Evolutionary conservation across 2,329 filamentous ascomycete genomes (phyloP), one percentile per base, ranked within the genome.

Genomic region (Alternaria atra): DNA sequence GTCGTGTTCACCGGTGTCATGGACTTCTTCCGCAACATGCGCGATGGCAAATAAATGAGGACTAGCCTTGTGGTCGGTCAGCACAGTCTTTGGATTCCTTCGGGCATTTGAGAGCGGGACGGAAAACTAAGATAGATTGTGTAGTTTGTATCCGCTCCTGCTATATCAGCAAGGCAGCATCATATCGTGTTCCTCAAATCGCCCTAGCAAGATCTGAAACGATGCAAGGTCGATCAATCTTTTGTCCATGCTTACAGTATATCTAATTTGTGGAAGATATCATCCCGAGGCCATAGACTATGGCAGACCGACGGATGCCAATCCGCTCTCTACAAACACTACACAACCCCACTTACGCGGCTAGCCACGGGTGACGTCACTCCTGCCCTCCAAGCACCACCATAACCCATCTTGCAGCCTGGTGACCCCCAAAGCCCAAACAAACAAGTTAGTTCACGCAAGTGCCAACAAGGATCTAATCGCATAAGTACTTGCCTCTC

Each of bases 1-100:
- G 92, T 94, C 55, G 91, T 95, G 51, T 95, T 91, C 82, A 94
- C 91, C n/a, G 89, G 90, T 56, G 89, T 94, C 59, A 93, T 93
- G 88, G 94, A 97, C 79, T 97, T 96, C 80, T 97, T 97, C 89
- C 88, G 92, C 73, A 88, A 87, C 72, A 87, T 88, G 79, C 83
- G 86, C 61, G 82, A 76, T 10, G 82, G 73, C 5, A 68, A 69
- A 55, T 65, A 64, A 44, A 39, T 6, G 35, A 37, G 20, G 6
- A 1, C 20, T 25, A n/a, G 48, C 25, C 48, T 23, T 17, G 13
- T 17, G 2, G 25, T 44, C 43, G 13, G 5, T 32, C 20, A 17
- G 40, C 12, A 23, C n/a, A 29, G 17, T 42, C 7, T 43, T 42
- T 48, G 2, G 8, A n/a, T 23, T 3, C 20, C 46, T 34, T 34